Evolutionary conservation across 768 basidiomycete genomes (phyloP).

Genomic region (Podaxis sp.): DNA sequence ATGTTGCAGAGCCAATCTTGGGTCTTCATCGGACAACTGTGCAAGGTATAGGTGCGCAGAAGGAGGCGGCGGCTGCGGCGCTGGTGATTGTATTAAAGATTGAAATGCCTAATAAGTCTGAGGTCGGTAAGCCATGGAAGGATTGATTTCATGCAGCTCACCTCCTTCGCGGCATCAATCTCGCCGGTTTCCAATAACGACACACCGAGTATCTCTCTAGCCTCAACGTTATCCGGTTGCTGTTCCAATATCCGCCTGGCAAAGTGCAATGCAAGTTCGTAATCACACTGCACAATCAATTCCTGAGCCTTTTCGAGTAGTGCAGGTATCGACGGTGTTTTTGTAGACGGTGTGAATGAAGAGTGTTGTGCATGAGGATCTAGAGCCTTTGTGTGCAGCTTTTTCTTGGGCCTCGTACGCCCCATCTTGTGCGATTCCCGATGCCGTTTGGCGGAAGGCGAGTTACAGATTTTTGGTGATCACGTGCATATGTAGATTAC

Average conservation of each 20-base stretch:
- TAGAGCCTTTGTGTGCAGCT: conserved; percentile 31
- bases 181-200: conserved; percentile 77
- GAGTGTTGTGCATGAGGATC: conserved; percentile 18
- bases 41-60: conserved; percentile 89
- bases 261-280: conserved; percentile 74
- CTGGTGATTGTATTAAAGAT: conserved; percentile 55
- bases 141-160: conserved; percentile 18
- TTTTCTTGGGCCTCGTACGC: conserved; percentile 48
- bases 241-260: conserved; percentile 61
- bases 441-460: conserved; percentile 6
- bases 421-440: conserved; percentile 35
- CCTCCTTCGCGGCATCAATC: conserved; percentile 66
- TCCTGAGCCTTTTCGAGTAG: conserved; percentile 75
- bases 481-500: conserved; percentile 18
- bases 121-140: background rate
- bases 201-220: conserved; percentile 78
- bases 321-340: conserved; percentile 42
- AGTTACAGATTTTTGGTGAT: conserved; percentile 20
- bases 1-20: conserved; percentile 64
- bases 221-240: conserved; percentile 59
- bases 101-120: conserved; percentile 49
- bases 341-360: conserved; percentile 15
- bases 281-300: conserved; percentile 83
- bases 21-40: conserved; percentile 76
- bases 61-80: conserved; percentile 69